Conservation (phyloP, 2,329 filamentous ascomycete species). For the Kalmusia sp. region DNA sequence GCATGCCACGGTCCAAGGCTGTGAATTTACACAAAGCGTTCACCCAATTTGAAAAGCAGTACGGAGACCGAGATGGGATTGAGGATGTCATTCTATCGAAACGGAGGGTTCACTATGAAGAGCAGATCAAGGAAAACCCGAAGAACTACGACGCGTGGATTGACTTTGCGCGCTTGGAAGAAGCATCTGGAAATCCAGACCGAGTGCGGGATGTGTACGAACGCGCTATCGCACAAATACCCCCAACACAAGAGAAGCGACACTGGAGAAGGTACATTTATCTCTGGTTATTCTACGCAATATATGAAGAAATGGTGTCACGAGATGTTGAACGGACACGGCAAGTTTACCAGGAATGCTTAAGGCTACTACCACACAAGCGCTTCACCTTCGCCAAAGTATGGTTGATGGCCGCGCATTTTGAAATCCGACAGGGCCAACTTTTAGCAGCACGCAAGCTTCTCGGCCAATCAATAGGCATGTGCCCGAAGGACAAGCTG, state of each 20-base stretch:
- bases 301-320: conserved; percentile 91
- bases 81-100: conserved; percentile 97
- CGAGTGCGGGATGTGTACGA: conserved; percentile 93
- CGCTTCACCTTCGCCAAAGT: conserved; percentile 97
- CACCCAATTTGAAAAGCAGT: conserved; percentile 98
- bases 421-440: conserved; percentile 87
- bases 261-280: conserved; percentile 99
- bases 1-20: conserved; percentile 86
- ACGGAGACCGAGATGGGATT: conserved; percentile 89
- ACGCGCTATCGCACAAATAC: conserved; percentile 91
- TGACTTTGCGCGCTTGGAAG: conserved; percentile 90
- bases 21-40: conserved; percentile 89
- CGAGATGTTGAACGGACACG: conserved; percentile 79
- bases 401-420: conserved; percentile 92
- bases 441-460: conserved; percentile 84
- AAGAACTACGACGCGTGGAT: conserved; percentile 99
- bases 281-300: conserved; percentile 95
- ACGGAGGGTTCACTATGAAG: conserved; percentile 89
- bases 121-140: conserved; percentile 89
- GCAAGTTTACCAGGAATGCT: conserved; percentile 88
- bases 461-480: conserved; percentile 86
- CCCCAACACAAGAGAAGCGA: conserved; percentile 93
- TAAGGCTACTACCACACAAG: conserved; percentile 90
- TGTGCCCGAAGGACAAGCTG: conserved; percentile 94
- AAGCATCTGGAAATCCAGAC: conserved; percentile 81